Evolutionary conservation across 257 asterid species (phyloP).

Genomic region (Plantago elongata): DNA sequence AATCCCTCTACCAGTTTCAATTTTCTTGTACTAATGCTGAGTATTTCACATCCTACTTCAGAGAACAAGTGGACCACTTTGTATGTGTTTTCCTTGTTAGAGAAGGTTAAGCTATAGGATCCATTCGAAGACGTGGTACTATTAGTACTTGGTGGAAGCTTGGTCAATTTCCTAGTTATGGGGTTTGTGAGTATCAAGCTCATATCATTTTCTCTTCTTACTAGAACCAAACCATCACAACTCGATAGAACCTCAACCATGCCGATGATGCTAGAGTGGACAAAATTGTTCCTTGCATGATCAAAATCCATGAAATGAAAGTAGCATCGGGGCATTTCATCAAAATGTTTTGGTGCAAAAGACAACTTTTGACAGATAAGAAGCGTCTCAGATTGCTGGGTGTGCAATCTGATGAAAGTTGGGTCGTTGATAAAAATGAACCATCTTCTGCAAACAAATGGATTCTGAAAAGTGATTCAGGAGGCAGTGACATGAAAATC

Average conservation of each 20-base stretch:
- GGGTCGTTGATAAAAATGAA: conserved; percentile 25
- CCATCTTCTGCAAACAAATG: conserved; percentile 40
- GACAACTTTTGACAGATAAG: conserved; percentile 19
- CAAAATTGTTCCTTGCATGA: conserved; percentile 12
- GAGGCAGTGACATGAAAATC: conserved; percentile 33
- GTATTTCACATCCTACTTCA: conserved; percentile 24
- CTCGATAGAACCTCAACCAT: conserved; percentile 23
- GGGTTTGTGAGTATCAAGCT: conserved; percentile 30
- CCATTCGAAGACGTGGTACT: background rate
- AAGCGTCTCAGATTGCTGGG: conserved; percentile 27
- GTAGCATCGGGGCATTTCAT: background rate
- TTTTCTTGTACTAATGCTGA: conserved; percentile 23
- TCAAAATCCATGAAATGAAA: conserved; percentile 25
- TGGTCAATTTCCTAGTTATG: conserved; percentile 8
- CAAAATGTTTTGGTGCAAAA: background rate
- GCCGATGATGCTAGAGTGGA: conserved; percentile 6
- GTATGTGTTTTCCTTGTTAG: background rate
- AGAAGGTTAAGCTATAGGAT: background rate
- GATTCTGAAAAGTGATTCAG: conserved; percentile 28
- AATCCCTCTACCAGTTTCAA: conserved; percentile 33
- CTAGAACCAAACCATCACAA: conserved; percentile 35
- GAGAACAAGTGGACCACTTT: background rate
- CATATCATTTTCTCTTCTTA: background rate
- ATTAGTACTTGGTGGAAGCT: background rate
- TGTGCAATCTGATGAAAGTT: conserved; percentile 24